Evolutionary conservation across 768 basidiomycete genomes (phyloP), one percentile per base, ranked within the genome.

Genomic region (Chiua virens): DNA sequence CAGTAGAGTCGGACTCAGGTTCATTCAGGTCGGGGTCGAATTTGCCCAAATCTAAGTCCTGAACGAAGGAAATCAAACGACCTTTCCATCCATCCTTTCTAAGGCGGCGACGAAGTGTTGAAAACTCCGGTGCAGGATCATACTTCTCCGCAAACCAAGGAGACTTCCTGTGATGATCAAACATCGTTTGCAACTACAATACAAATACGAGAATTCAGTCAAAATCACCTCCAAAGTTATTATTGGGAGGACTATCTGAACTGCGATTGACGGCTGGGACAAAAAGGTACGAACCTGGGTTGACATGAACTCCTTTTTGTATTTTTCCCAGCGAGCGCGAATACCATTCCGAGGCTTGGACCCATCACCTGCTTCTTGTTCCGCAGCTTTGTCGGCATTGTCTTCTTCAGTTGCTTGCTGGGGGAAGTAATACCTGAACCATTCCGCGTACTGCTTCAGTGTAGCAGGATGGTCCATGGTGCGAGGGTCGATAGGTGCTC

Each of bases 111-210:
- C 95, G 87, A 67, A 94, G 74, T 48, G 78, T 76, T 49, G 81
- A 78, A 64, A 80, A 82, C 60, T 91, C 87, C 45, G 81, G 75
- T 37, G 83, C 71, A 50, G 87, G 87, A 54, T 93, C 91, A 75
- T 98, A 98, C 70, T 92, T 91, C 78, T 98, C 95, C 49, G 85
- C 82, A 76, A 97, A 98, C 95, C 95, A 98, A 14, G 92, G 87
- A n/a, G 91, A 92, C 65, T 88, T 87, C 72, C 86, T 83, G 75
- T 98, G 95, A 71, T 92, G 89, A 30, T 97, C 89, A 79, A 92
- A 97, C 80, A 98, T 88, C 50, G 89, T 88, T 76, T 92, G 91
- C 64, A 96, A 83, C 94, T 98, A 79, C 68, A 78, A 73, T 71
- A 74, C 70, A 70, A 68, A 64, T 63, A 64, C 55, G 55, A 49